A percentile compares a stretch with the other conserved stretches of the same genome.
Evolutionary conservation across 148 eudicot genomes (phyloP).

Genomic region (Gaultheria prostrata): DNA sequence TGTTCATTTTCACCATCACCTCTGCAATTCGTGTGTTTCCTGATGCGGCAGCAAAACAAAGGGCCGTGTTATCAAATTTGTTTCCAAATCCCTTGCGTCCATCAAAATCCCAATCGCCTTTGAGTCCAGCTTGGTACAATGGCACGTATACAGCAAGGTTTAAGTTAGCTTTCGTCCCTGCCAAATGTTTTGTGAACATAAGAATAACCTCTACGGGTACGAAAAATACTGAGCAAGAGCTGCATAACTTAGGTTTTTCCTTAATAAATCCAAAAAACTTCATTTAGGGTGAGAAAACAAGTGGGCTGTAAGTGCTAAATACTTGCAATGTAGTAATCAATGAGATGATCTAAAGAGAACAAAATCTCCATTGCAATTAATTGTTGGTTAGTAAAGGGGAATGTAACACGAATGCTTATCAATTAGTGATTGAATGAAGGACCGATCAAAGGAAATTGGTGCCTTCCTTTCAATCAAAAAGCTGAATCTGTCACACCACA

Average conservation of each 20-base stretch:
- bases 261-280: no score
- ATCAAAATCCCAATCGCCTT: constrained; percentile 25
- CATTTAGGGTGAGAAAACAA: background rate
- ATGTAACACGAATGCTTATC: background rate
- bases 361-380: background rate
- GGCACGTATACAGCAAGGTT: constrained; percentile 10
- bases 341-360: background rate
- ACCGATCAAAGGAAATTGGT: background rate
- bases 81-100: constrained; percentile 17
- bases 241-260: no score
- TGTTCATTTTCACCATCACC: constrained; percentile 21
- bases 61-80: constrained; percentile 21
- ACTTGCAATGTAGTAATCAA: background rate
- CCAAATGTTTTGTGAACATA: background rate
- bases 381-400: background rate
- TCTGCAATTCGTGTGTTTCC: constrained; percentile 17
- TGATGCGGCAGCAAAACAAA: constrained; percentile 23
- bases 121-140: constrained; percentile 21
- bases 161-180: constrained; percentile 13
- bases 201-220: background rate
- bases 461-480: background rate
- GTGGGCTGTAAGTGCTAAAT: background rate
- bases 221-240: background rate
- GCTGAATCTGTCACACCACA: background rate
- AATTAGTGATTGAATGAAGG: background rate